phyloP scores from a whole-genome alignment of 495 filamentous ascomycete genomes.

The Evernia prunastri region DNA sequence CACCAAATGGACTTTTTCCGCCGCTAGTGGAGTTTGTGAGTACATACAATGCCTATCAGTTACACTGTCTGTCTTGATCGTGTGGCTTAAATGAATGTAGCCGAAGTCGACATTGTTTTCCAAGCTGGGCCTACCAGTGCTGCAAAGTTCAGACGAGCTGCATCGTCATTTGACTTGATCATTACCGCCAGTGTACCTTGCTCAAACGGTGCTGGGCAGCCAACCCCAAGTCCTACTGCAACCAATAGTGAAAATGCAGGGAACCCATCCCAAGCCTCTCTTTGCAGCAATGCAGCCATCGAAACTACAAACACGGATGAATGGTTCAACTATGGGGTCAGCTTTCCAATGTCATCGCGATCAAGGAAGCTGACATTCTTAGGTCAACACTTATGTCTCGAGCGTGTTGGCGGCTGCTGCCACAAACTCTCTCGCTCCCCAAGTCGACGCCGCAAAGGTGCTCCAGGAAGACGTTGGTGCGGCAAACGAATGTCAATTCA shows the following conservation, averaged over 20 bases:
- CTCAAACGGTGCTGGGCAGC: not conserved
- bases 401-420: constrained; percentile 11
- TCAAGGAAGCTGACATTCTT: not conserved
- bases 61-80: not conserved
- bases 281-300: constrained; percentile 14
- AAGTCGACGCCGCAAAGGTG: constrained; percentile 8
- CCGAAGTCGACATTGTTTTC: not conserved
- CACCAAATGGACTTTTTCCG: not conserved
- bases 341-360: not conserved
- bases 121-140: not conserved
- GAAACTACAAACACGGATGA: not conserved
- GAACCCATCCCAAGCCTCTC: constrained; percentile 13
- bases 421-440: constrained; percentile 8
- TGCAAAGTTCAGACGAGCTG: constrained; percentile 9
- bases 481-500: constrained; percentile 16
- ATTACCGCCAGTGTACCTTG: constrained; percentile 2
- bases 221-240: not conserved
- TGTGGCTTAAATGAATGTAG: not conserved
- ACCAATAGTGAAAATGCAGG: not conserved
- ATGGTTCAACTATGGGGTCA: constrained; percentile 11
- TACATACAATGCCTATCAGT: not conserved
- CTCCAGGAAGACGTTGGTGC: constrained; percentile 15
- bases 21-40: not conserved
- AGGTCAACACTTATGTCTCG: constrained; percentile 19
- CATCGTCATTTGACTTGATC: constrained; percentile 2